These are phyloP conservation scores for Candida sojae DNA, from an alignment of 1,139 yeast species.

Conservation along the genomic window DNA sequence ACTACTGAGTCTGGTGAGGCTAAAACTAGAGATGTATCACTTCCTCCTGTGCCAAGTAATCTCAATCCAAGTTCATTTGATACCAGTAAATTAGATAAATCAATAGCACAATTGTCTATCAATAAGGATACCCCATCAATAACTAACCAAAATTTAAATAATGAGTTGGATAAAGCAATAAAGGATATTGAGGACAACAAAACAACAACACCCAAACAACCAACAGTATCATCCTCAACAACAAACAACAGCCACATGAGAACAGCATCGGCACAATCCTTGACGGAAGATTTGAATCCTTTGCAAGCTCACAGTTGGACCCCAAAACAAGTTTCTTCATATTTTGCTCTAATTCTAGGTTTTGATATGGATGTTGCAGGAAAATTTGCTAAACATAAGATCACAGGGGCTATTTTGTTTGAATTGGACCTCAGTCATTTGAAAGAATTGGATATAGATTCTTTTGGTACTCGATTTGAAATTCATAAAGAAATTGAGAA, in stretches of 20 bases:
- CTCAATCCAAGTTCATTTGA: constrained; percentile 7
- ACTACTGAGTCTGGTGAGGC: constrained; percentile 1
- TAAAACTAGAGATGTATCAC: constrained; percentile 2
- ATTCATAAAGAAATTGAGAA: constrained; percentile 85
- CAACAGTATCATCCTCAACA: background rate
- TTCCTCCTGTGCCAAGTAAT: constrained; percentile 7
- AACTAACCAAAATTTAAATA: constrained; percentile 29
- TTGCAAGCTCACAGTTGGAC: constrained; percentile 68
- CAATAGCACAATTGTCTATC: constrained; percentile 5
- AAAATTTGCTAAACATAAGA: constrained; percentile 83
- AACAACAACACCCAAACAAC: constrained; percentile 1
- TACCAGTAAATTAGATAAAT: constrained; percentile 4
- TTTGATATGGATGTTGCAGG: constrained; percentile 74
- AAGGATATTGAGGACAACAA: constrained; percentile 49
- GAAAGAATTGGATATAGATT: constrained; percentile 86
- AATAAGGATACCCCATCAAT: background rate
- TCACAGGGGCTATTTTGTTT: constrained; percentile 80
- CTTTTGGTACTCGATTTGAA: constrained; percentile 95
- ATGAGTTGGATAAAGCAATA: constrained; percentile 84
- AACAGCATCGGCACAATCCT: constrained; percentile 11
- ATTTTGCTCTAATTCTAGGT: constrained; percentile 66
- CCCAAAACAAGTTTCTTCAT: constrained; percentile 80
- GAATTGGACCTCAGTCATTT: constrained; percentile 84
- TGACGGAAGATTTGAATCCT: constrained; percentile 48
- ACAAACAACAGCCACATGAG: constrained; percentile 6